A percentile compares a stretch with the other conserved stretches of the same genome.
Evolutionary conservation across 768 basidiomycete species (phyloP).

Genomic region (Suillus discolor): DNA sequence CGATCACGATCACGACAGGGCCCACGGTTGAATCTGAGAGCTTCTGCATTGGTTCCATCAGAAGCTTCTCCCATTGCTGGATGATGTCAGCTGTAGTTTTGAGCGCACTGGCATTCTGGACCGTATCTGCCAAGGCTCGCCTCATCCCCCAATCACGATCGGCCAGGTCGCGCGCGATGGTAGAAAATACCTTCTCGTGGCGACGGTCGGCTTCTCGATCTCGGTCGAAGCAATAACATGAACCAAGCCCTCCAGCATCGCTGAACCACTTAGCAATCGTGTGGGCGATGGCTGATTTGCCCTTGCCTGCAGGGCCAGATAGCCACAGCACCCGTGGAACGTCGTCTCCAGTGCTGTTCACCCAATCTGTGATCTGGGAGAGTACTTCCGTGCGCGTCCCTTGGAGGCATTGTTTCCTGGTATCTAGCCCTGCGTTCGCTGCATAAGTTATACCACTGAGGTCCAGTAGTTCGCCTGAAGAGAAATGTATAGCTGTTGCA

Average conservation of each 20-base stretch:
- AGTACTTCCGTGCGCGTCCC: constrained; percentile 26
- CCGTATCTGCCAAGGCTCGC: not conserved
- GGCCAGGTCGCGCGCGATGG: constrained; percentile 11
- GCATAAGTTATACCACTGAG: not conserved
- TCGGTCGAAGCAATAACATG: constrained; percentile 3
- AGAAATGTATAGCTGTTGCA: not conserved
- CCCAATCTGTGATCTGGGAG: constrained; percentile 28
- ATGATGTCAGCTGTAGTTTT: constrained; percentile 1
- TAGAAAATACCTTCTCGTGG: constrained; percentile 15
- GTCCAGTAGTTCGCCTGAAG: not conserved
- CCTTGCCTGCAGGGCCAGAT: not conserved
- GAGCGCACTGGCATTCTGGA: not conserved
- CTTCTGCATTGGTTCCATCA: constrained; percentile 13
- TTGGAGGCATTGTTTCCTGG: constrained; percentile 14
- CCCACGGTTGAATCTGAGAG: constrained; percentile 12
- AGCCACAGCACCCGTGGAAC: not conserved
- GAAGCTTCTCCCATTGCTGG: constrained; percentile 19
- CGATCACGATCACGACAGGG: constrained; percentile 27
- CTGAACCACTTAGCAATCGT: constrained; percentile 17
- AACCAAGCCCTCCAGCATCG: not conserved
- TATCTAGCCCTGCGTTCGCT: not conserved
- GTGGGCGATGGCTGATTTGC: constrained; percentile 6
- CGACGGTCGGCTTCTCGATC: constrained; percentile 11
- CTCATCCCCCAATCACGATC: not conserved
- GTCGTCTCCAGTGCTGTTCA: constrained; percentile 11